Evolutionary conservation across 179 eudicot genomes (phyloP).

Genomic region (Beta lomatogona): DNA sequence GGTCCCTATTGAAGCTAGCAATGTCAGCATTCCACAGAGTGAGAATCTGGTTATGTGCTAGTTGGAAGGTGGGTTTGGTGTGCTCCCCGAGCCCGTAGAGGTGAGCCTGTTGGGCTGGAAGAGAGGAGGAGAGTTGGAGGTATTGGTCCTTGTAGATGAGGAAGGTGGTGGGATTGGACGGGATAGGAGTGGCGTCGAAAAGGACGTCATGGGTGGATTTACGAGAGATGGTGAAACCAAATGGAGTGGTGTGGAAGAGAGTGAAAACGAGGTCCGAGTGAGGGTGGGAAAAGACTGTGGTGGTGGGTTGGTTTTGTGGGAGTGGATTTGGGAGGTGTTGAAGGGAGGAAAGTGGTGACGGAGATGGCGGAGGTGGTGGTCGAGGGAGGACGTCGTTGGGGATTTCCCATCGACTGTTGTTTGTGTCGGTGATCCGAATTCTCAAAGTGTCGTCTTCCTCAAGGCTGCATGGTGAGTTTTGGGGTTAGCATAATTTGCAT

Average conservation of each 20-base stretch:
- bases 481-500: not conserved
- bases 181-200: slow-evolving; percentile 45
- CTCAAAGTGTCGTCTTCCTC: slow-evolving; percentile 62
- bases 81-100: slow-evolving; percentile 89
- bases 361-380: slow-evolving; percentile 21
- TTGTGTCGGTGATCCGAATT: slow-evolving; percentile 59
- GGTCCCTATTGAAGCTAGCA: slow-evolving; percentile 41
- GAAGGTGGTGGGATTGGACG: slow-evolving; percentile 28
- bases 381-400: slow-evolving; percentile 53
- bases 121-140: slow-evolving; percentile 58
- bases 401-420: slow-evolving; percentile 65
- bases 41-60: slow-evolving; percentile 57
- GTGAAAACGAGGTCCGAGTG: slow-evolving; percentile 49
- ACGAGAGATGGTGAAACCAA: slow-evolving; percentile 58
- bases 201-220: slow-evolving; percentile 58
- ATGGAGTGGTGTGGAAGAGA: slow-evolving; percentile 62
- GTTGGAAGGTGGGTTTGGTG: slow-evolving; percentile 56
- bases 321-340: not conserved
- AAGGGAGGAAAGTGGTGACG: slow-evolving; percentile 15
- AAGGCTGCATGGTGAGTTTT: slow-evolving; percentile 37
- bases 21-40: slow-evolving; percentile 79
- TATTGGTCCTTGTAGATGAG: slow-evolving; percentile 76
- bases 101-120: slow-evolving; percentile 53
- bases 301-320: not conserved
- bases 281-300: slow-evolving; percentile 24